Base-by-base conservation (phyloP, 2,329 filamentous ascomycete species). In the Colletotrichum kahawae region DNA sequence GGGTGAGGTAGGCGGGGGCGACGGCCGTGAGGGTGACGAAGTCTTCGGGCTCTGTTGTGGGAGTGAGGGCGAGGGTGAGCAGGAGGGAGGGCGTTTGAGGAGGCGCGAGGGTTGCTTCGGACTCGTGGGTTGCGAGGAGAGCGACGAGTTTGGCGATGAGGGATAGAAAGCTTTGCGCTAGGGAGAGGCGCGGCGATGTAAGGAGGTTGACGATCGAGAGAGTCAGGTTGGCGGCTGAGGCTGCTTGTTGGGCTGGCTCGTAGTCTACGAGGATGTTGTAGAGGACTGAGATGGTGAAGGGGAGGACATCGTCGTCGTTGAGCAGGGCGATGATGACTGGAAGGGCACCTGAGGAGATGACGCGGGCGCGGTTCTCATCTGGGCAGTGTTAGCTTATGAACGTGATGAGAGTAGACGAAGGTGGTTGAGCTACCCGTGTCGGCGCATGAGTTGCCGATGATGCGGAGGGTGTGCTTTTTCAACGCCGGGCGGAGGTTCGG, bases 201-300 rank as follows among this genome's bases (percentile, higher is more conserved):
- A 92, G 82, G 18, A 92, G 84, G 13, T 84, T 80, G 48, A 91
- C 82, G 43, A 93, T 85, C 7, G 85, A 83, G 18, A 81, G 83
- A 76, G 87, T 91, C 27, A 93, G 82, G 5, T 84, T 82, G 5
- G 87, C 87, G 75, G 90, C 82, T 12, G 88, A 91, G 12, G 66
- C 66, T 14, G 90, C 90, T 10, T 90, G 86, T 77, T 77, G 91
- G 18, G 91, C 90, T 5, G 90, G 88, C 77, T 90, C 90, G 79
- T 92, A 93, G 79, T 93, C 92, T 16, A 93, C 87, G 70, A 91
- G 88, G 63, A 92, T 86, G 79, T 93, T 93, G 81, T 89, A 92
- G 5, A 93, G 82, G 9, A 93, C 92, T 0, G 91, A 90, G 54
- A 93, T 87, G 43, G 87, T 86, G 79, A 90, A 90, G 0, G 85